A percentile compares a stretch with the other conserved stretches of the same genome.
Conservation (phyloP, 2,329 filamentous ascomycete genomes). For the Aureobasidium namibiae region DNA sequence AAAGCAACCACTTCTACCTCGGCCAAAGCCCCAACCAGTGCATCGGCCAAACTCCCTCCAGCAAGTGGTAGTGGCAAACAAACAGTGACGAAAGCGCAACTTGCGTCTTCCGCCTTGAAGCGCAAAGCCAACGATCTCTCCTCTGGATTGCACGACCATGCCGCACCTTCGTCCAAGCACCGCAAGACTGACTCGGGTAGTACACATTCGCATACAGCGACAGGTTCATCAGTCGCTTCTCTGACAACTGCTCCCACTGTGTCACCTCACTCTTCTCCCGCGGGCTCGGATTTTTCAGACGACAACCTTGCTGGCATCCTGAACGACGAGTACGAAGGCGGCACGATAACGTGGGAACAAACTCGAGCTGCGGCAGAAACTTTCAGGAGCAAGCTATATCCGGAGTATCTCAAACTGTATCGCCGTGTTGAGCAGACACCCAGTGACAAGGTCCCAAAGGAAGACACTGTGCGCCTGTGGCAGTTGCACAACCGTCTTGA, state of each 20-base stretch:
- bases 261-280: constrained; percentile 15
- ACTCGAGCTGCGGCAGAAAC: constrained; percentile 35
- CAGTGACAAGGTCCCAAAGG: constrained; percentile 19
- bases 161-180: constrained; percentile 22
- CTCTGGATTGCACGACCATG: constrained; percentile 17
- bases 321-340: constrained; percentile 2
- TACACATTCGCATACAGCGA: constrained; percentile 22
- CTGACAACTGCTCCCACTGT: constrained; percentile 19
- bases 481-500: constrained; percentile 46
- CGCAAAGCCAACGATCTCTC: constrained; percentile 36
- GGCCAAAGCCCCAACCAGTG: background rate
- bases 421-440: constrained; percentile 28
- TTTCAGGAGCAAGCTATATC: constrained; percentile 50
- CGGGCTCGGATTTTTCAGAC: constrained; percentile 8
- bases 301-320: constrained; percentile 7
- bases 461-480: constrained; percentile 45
- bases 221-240: constrained; percentile 18
- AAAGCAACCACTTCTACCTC: constrained; percentile 28
- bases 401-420: constrained; percentile 49
- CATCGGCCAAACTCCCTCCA: background rate
- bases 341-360: constrained; percentile 23
- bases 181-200: constrained; percentile 27
- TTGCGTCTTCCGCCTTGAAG: constrained; percentile 30
- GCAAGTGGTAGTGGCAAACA: constrained; percentile 16
- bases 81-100: constrained; percentile 15